Evolutionary conservation across 1,284 basidiomycete genomes (phyloP).

Genomic region (Cryptococcus sp.): DNA sequence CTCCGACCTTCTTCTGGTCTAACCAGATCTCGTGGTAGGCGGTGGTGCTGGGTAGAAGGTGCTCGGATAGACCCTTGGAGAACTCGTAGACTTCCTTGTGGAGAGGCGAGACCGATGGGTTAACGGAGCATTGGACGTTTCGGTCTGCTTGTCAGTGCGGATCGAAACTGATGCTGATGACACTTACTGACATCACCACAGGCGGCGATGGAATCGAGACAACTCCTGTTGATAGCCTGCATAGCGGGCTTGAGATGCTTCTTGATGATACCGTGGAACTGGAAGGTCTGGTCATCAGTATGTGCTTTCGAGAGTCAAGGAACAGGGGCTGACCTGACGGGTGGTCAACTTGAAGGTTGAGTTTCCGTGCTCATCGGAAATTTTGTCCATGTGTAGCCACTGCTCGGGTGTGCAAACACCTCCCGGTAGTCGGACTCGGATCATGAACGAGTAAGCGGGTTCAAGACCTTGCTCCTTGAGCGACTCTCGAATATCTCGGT

Average conservation of each 20-base stretch:
- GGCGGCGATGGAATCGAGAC: constrained; percentile 94
- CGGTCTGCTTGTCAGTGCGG: constrained; percentile 45
- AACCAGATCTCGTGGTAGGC: constrained; percentile 99
- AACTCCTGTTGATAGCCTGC: constrained; percentile 86
- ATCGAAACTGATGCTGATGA: background rate
- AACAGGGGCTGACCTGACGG: constrained; percentile 43
- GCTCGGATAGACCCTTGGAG: constrained; percentile 77
- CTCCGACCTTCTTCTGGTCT: constrained; percentile 89
- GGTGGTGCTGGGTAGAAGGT: constrained; percentile 81
- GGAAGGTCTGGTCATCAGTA: constrained; percentile 72
- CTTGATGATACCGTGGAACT: constrained; percentile 98
- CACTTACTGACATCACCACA: constrained; percentile 91
- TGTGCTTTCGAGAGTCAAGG: background rate
- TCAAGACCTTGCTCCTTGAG: constrained; percentile 88
- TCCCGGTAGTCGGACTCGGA: constrained; percentile 91
- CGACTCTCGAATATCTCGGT: constrained; percentile 96
- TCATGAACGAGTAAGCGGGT: constrained; percentile 98
- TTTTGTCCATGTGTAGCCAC: constrained; percentile 94
- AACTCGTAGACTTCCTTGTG: constrained; percentile 84
- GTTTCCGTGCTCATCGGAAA: constrained; percentile 91
- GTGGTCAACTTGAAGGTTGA: constrained; percentile 97
- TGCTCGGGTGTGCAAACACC: constrained; percentile 88
- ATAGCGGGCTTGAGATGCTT: constrained; percentile 92
- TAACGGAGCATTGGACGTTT: constrained; percentile 89
- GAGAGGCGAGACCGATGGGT: constrained; percentile 78